Evolutionary conservation across 1,284 basidiomycete genomes (phyloP).

Genomic region (Coniferiporia sulphurascens): DNA sequence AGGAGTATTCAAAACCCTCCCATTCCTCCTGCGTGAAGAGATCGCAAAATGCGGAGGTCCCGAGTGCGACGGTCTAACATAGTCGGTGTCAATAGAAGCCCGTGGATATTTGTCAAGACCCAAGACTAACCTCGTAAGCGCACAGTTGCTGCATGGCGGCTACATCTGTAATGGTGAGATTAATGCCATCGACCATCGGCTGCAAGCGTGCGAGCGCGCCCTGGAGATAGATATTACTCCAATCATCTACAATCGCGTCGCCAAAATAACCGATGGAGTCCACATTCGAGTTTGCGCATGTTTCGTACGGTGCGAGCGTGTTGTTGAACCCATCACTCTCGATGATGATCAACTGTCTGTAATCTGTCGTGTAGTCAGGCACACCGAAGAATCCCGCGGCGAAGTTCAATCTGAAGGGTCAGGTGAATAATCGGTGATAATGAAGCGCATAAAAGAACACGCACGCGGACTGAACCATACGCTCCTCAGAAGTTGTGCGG

Average conservation of each 20-base stretch:
- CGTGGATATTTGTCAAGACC: no score
- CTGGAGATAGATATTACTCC: constrained; percentile 52
- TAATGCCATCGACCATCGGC: constrained; percentile 52
- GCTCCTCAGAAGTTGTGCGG: constrained; percentile 51
- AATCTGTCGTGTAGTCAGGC: constrained; percentile 39
- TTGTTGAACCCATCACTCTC: constrained; percentile 48
- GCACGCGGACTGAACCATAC: constrained; percentile 54
- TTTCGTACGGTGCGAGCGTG: constrained; percentile 49
- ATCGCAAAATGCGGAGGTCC: constrained; percentile 69
- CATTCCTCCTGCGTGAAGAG: constrained; percentile 61
- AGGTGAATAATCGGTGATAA: background rate
- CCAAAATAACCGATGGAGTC: constrained; percentile 30
- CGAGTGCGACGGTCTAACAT: constrained; percentile 53
- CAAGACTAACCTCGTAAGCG: constrained; percentile 41
- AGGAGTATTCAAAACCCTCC: constrained; percentile 59
- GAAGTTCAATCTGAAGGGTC: constrained; percentile 40
- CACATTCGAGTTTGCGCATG: constrained; percentile 39
- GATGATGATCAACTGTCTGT: constrained; percentile 48
- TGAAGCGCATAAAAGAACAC: constrained; percentile 18
- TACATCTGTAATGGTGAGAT: constrained; percentile 53
- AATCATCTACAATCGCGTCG: constrained; percentile 40
- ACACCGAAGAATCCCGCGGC: constrained; percentile 60
- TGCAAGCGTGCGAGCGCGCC: constrained; percentile 63
- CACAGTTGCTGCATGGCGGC: constrained; percentile 47
- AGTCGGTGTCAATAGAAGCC: no score